Evolutionary conservation across 805 yeast genomes (phyloP).

Genomic region (Saccharomyces kudriavzevii): DNA sequence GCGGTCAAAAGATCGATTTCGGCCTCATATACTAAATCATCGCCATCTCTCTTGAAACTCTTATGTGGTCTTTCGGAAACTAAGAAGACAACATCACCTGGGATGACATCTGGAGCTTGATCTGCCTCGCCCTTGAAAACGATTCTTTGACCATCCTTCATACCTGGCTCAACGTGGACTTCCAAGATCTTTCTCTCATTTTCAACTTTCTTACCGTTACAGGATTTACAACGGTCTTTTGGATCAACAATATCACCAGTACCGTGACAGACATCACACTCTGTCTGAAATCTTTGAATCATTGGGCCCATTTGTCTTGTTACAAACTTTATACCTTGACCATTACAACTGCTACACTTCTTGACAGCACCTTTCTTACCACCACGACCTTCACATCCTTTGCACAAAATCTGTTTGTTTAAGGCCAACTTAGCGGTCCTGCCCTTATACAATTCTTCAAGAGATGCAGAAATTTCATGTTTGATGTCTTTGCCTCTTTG

Average conservation of each 20-base stretch:
- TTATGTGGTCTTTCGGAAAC: conserved; percentile 86
- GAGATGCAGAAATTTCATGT: conserved; percentile 74
- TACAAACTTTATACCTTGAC: conserved; percentile 83
- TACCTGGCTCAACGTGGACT: conserved; percentile 94
- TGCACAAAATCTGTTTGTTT: conserved; percentile 84
- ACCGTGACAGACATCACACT: conserved; percentile 88
- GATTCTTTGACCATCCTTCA: conserved; percentile 87
- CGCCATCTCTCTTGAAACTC: conserved; percentile 76
- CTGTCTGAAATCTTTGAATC: conserved; percentile 95
- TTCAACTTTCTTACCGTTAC: conserved; percentile 82
- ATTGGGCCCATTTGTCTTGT: conserved; percentile 99
- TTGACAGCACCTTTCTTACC: conserved; percentile 88
- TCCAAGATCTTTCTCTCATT: conserved; percentile 87
- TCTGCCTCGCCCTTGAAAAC: conserved; percentile 95
- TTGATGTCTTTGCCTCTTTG: conserved; percentile 84
- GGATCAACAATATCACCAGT: conserved; percentile 82
- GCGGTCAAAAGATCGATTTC: conserved; percentile 91
- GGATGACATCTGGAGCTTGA: conserved; percentile 87
- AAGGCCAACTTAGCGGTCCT: conserved; percentile 89
- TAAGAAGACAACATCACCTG: conserved; percentile 93
- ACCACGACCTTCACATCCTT: conserved; percentile 87
- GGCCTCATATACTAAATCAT: conserved; percentile 76
- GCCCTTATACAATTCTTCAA: conserved; percentile 92
- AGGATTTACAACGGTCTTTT: conserved; percentile 77
- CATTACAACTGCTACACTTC: conserved; percentile 80